These are phyloP conservation scores for Castanea crenata DNA, from an alignment of 306 rosid genomes.

Conservation along the genomic window DNA sequence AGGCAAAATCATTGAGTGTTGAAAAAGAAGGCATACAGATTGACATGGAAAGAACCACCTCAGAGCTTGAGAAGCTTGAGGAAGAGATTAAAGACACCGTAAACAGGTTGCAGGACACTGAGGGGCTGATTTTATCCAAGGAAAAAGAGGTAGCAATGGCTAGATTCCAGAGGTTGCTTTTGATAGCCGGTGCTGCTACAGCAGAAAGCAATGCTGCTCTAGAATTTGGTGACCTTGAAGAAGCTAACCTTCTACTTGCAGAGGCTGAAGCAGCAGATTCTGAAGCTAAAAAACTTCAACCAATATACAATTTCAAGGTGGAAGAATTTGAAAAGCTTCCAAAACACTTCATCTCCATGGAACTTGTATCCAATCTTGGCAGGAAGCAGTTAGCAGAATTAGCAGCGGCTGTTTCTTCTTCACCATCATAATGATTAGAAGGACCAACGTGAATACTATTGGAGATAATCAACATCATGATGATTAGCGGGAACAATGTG, in stretches of 20 bases:
- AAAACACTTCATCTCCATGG: slow-evolving; percentile 65
- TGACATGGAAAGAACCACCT: slow-evolving; percentile 42
- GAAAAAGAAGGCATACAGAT: slow-evolving; percentile 59
- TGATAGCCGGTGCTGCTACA: slow-evolving; percentile 58
- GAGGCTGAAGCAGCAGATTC: slow-evolving; percentile 77
- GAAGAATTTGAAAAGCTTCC: slow-evolving; percentile 48
- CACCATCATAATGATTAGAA: slow-evolving; percentile 1
- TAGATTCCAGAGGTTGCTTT: slow-evolving; percentile 64
- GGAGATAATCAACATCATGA: slow-evolving; percentile 6
- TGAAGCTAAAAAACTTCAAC: slow-evolving; percentile 66
- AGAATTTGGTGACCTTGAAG: slow-evolving; percentile 71
- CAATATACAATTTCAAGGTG: slow-evolving; percentile 44
- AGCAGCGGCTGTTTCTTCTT: slow-evolving; percentile 31
- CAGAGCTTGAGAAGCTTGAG: slow-evolving; percentile 67
- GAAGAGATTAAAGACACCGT: slow-evolving; percentile 54
- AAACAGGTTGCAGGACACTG: slow-evolving; percentile 56
- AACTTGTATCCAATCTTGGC: slow-evolving; percentile 61
- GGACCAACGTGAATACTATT: not conserved
- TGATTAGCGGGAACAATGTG: not conserved
- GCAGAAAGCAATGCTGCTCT: slow-evolving; percentile 67
- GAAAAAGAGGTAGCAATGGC: slow-evolving; percentile 74
- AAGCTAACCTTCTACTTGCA: slow-evolving; percentile 67
- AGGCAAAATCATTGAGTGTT: slow-evolving; percentile 59
- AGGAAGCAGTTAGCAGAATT: slow-evolving; percentile 64
- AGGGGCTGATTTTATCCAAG: slow-evolving; percentile 56